Percentiles rank a stretch among this genome's conserved stretches.
phyloP scores from a whole-genome alignment of 2,329 filamentous ascomycete genomes.

The Aureobasidium musti region DNA sequence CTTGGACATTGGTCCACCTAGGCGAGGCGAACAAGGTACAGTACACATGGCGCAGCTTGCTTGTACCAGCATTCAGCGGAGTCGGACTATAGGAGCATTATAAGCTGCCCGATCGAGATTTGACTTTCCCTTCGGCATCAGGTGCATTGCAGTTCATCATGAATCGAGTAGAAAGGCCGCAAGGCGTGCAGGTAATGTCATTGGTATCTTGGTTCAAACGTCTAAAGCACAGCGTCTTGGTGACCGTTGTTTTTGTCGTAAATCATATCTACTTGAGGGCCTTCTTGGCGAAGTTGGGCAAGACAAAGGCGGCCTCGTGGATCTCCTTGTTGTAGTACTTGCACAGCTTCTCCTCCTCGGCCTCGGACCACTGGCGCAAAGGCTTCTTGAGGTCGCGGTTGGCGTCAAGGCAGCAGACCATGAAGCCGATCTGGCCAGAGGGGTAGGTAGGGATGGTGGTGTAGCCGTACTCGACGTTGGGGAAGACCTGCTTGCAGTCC shows the following conservation, averaged over 20 bases:
- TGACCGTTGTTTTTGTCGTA: conserved; percentile 3
- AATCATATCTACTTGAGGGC: conserved; percentile 49
- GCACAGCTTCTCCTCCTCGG: conserved; percentile 92
- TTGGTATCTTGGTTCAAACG: conserved; percentile 27
- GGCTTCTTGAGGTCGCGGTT: conserved; percentile 81
- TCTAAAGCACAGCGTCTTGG: conserved; percentile 26
- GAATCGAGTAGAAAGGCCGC: conserved; percentile 7
- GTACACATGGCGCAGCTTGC: neutral
- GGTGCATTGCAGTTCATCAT: neutral
- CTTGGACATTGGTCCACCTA: neutral
- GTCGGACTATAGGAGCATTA: neutral
- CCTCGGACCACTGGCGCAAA: conserved; percentile 73
- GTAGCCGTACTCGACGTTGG: conserved; percentile 96
- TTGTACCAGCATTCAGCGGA: neutral
- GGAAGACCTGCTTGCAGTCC: conserved; percentile 95
- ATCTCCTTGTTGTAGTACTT: conserved; percentile 97
- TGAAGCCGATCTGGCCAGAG: conserved; percentile 98
- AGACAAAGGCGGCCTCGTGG: conserved; percentile 89
- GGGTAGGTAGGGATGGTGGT: conserved; percentile 99
- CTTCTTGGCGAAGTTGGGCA: conserved; percentile 92
- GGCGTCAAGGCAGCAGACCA: conserved; percentile 98
- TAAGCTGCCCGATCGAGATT: neutral
- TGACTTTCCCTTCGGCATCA: neutral
- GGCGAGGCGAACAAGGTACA: neutral
- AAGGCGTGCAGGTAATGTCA: conserved; percentile 25